These are phyloP conservation scores for Phaeosphaeria sp. DNA, from an alignment of 2,329 filamentous ascomycete genomes.

Conservation along the genomic window DNA sequence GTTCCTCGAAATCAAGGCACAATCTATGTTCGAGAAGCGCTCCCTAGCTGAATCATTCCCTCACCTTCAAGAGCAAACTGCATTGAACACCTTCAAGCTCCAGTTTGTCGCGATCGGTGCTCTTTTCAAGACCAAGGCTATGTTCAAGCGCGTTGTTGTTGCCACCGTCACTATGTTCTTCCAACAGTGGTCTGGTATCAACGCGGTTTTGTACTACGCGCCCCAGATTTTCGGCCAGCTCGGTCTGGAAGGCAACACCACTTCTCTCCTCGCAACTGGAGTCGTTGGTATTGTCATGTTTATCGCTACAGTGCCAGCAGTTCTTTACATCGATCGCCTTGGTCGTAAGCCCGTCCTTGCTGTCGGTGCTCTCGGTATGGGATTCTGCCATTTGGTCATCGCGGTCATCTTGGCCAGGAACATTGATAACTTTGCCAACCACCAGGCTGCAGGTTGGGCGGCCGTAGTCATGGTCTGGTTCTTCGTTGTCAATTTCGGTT, in stretches of 20 bases:
- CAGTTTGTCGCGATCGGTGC: constrained; percentile 72
- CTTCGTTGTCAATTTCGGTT: constrained; percentile 77
- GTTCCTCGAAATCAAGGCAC: constrained; percentile 83
- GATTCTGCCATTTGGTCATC: constrained; percentile 73
- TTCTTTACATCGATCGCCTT: constrained; percentile 69
- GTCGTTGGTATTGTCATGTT: constrained; percentile 77
- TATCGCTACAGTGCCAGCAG: constrained; percentile 69
- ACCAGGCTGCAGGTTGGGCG: constrained; percentile 72
- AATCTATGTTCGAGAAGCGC: constrained; percentile 78
- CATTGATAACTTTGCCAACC: constrained; percentile 61
- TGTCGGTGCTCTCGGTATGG: constrained; percentile 74
- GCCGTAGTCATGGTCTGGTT: constrained; percentile 75
- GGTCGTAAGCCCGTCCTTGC: constrained; percentile 70
- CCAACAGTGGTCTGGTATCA: constrained; percentile 61
- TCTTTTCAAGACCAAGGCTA: constrained; percentile 69
- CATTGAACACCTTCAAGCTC: constrained; percentile 62
- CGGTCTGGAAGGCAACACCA: constrained; percentile 54
- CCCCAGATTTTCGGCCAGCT: constrained; percentile 59
- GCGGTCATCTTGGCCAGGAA: constrained; percentile 72
- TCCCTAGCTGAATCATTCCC: constrained; percentile 71
- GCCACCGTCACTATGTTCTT: constrained; percentile 61
- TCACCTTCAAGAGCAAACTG: constrained; percentile 64
- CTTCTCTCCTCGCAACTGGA: constrained; percentile 70
- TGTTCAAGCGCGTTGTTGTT: constrained; percentile 71
- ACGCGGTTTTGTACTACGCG: constrained; percentile 55